Evolutionary conservation across 345 rosid genomes (phyloP).

Genomic region (Hypericum androsaemum): DNA sequence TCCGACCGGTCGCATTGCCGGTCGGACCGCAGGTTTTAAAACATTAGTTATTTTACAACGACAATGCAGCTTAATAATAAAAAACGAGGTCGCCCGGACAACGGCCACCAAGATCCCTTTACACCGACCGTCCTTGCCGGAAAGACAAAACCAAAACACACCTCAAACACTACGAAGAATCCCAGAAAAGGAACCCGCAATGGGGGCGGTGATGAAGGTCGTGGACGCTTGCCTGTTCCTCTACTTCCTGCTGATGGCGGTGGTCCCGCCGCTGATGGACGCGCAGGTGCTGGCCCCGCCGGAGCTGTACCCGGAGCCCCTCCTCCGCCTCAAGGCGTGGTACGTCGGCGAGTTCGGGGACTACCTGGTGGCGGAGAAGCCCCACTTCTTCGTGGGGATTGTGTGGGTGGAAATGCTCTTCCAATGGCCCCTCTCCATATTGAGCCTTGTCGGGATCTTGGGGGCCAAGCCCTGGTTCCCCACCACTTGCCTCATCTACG

Average conservation of each 20-base stretch:
- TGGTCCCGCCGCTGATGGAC: conserved; percentile 51
- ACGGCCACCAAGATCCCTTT: no score
- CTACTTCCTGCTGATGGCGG: conserved; percentile 39
- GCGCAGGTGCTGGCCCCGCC: conserved; percentile 48
- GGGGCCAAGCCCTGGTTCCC: conserved; percentile 53
- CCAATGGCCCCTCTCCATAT: conserved; percentile 64
- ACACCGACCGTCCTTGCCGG: no score
- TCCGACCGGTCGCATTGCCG: no score
- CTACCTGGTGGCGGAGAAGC: conserved; percentile 55
- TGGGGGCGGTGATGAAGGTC: conserved; percentile 52
- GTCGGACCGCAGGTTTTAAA: no score
- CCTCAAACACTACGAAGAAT: no score
- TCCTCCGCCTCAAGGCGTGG: conserved; percentile 34
- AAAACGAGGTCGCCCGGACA: no score
- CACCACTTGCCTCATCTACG: conserved; percentile 69
- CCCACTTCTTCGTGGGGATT: conserved; percentile 60
- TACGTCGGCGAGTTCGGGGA: conserved; percentile 49
- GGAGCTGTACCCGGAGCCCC: conserved; percentile 38
- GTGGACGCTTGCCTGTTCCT: conserved; percentile 47
- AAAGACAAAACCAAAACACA: no score
- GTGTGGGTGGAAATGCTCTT: conserved; percentile 62
- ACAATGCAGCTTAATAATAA: no score
- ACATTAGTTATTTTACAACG: no score
- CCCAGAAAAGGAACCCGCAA: conserved; percentile 1
- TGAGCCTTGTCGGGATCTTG: conserved; percentile 43